Evolutionary conservation across 306 rosid genomes (phyloP), one percentile per base, ranked within the genome.

Genomic region (Acacia confusa): DNA sequence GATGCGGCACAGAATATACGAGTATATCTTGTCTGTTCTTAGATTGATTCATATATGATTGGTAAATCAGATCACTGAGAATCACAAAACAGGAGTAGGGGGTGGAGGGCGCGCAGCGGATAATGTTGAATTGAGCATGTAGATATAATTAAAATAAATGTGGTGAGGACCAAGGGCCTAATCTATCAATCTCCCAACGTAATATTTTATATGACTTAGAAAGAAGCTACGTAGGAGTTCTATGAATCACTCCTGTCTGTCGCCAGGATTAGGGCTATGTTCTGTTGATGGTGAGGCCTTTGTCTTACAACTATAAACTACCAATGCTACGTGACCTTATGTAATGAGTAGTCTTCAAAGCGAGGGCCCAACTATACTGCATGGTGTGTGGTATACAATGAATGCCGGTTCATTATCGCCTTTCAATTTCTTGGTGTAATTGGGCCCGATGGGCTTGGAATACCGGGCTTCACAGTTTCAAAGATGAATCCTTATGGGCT

Each of bases 201-300:
- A 73, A 67, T 70, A 16, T 17, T 53, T 53, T 85, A 67, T 86
- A 84, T 81, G 91, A 90, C 77, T 1, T 76, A 76, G 75, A 86
- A 75, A 9, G 79, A 72, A 63, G 92, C 88, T 78, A 86, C 90
- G 89, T 88, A 74, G 19, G 72, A 76, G 61, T 71, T 34, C 73
- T 71, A 63, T 50, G 88, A 83, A 74, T 85, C 88, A 85, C 83
- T 58, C 79, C 79, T 24, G 36, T 82, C 79, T 43, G 72, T 77
- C 4, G 76, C 74, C 60, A 74, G 68, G 81, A 87, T 87, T 69
- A 77, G 81, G 73, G 60, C 8, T 9, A 65, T 79, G 79, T 64
- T 69, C 76, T 13, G 15, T 32, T 79, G 88, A 85, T 68, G 79
- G 77, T 19, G 82, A 76, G 50, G 79, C 63, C 24, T 79, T 74